These are phyloP conservation scores for Trichoderma harzianum DNA, from an alignment of 2,329 filamentous ascomycete species.

Conservation along the genomic window DNA sequence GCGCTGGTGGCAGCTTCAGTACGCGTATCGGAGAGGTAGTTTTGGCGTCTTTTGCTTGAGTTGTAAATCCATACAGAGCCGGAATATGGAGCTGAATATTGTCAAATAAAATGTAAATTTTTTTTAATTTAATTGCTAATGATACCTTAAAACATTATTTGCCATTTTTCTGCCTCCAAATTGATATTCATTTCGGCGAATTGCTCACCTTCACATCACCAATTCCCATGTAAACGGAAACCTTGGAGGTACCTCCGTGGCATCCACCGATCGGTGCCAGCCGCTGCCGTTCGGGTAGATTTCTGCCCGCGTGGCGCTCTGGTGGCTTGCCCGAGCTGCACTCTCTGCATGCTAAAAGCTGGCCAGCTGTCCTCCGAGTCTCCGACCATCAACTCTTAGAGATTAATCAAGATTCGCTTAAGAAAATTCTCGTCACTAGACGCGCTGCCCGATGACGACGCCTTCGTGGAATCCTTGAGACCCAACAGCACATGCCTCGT, in stretches of 20 bases:
- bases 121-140: too few relatives aligned
- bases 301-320: constrained; percentile 1
- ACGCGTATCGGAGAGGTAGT: background rate
- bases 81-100: background rate
- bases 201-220: background rate
- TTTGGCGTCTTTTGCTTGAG: background rate
- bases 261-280: background rate
- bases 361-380: background rate
- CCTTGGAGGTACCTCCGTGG: background rate
- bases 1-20: background rate
- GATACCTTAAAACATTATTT: too few relatives aligned
- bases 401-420: background rate
- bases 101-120: background rate
- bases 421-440: background rate
- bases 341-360: background rate
- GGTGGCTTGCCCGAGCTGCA: background rate
- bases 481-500: background rate
- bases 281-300: constrained; percentile 4
- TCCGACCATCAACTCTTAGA: background rate
- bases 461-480: background rate
- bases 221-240: background rate
- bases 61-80: background rate
- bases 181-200: too few relatives aligned
- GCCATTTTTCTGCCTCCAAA: background rate
- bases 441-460: background rate